Percentiles rank a stretch among this genome's conserved stretches.
Conservation (phyloP, 352 stramenopile genomes). For the Globisporangium spinosum region DNA sequence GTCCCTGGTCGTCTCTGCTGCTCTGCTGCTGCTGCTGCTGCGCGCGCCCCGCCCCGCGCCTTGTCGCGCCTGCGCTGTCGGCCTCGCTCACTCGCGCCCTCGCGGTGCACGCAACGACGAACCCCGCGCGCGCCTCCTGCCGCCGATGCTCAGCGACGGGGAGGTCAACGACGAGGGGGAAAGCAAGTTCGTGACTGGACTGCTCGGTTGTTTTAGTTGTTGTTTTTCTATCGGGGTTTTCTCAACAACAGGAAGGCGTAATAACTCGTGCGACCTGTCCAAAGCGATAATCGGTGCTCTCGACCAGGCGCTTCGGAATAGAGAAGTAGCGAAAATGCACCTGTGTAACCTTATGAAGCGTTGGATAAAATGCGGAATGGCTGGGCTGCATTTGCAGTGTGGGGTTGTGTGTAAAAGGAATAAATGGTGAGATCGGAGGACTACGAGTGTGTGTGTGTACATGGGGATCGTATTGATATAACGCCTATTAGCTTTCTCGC, state of each 20-base stretch:
- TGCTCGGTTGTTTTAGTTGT: neutral
- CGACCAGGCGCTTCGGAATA: neutral
- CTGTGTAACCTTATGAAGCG: neutral
- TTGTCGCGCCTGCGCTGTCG: slow-evolving; percentile 9
- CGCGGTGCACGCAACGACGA: slow-evolving; percentile 8
- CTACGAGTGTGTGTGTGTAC: neutral
- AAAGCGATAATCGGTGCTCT: neutral
- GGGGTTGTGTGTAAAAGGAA: no score
- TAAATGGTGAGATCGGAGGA: neutral
- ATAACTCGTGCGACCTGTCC: neutral
- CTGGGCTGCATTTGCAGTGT: neutral
- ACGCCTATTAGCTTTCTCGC: neutral
- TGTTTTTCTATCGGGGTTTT: neutral
- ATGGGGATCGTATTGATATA: neutral
- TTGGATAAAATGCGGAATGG: neutral
- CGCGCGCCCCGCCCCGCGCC: slow-evolving; percentile 14
- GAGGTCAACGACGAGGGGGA: slow-evolving; percentile 5
- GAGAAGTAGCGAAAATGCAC: neutral
- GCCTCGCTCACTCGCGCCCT: slow-evolving; percentile 16
- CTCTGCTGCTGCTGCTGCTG: neutral
- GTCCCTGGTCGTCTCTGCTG: slow-evolving; percentile 15
- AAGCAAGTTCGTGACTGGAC: slow-evolving; percentile 18
- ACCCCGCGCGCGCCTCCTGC: slow-evolving; percentile 8
- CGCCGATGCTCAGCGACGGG: slow-evolving; percentile 6
- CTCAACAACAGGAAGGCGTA: neutral